Evolutionary conservation across 805 yeast species (phyloP).

Genomic region (Zygosaccharomyces rouxii): DNA sequence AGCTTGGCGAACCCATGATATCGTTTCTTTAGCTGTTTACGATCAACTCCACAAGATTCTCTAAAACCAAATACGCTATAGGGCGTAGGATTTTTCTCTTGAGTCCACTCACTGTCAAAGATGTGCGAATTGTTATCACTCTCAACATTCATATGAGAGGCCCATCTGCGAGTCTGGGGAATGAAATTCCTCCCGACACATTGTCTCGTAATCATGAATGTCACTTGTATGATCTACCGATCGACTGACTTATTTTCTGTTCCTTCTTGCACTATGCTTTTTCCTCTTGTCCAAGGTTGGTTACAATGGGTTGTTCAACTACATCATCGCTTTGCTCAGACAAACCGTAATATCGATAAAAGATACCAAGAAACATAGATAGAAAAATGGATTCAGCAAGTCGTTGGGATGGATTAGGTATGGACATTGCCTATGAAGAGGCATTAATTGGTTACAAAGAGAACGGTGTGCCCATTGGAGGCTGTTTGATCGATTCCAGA

Average conservation of each 20-base stretch:
- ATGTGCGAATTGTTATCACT: neutral
- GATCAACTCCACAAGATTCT: constrained; percentile 34
- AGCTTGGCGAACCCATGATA: constrained; percentile 62
- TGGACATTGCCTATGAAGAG: constrained; percentile 68
- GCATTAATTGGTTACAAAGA: constrained; percentile 63
- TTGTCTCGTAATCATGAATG: neutral
- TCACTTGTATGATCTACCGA: too few species aligned
- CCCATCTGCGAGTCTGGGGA: neutral
- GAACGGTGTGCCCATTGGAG: constrained; percentile 87
- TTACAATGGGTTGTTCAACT: neutral
- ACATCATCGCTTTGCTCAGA: neutral
- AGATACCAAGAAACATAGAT: neutral
- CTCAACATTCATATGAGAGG: neutral
- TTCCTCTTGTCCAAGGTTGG: neutral
- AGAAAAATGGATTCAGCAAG: constrained; percentile 7
- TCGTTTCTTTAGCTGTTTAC: constrained; percentile 40
- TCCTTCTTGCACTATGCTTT: neutral
- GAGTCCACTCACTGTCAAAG: constrained; percentile 51
- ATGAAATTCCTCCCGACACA: neutral
- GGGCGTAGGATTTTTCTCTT: constrained; percentile 53
- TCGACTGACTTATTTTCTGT: neutral
- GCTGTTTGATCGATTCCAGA: constrained; percentile 37
- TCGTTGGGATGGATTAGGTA: constrained; percentile 62
- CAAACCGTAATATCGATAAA: neutral
- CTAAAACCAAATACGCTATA: constrained; percentile 58